Base-by-base conservation (phyloP, 345 rosid genomes). In the Citrus hindsii region DNA sequence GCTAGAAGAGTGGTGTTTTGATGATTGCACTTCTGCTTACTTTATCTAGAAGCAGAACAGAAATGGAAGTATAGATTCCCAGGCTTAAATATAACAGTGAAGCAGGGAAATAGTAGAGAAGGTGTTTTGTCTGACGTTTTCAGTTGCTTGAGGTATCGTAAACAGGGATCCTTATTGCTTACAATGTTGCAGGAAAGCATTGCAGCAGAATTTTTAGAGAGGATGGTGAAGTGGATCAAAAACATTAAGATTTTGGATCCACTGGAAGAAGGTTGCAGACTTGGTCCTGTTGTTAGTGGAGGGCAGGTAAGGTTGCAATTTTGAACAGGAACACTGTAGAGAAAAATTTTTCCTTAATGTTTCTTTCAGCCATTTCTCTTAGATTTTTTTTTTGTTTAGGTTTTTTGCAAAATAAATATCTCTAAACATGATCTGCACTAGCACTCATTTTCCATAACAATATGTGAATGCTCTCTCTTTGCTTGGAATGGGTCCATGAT, bases 211-310 rank as follows among this genome's bases (percentile, higher is more conserved):
- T 92, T 93, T 86, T 37, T 91, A 68, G 91, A 88, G 82, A 89
- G 82, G 85, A 89, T 92, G 79, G 94, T 89, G 58, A 85, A 89
- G 76, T 93, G 99, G 98, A 80, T 85, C 80, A 86, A 90, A 82
- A 93, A 90, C 74, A 84, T 95, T 72, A 92, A 93, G 83, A 89
- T 95, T 66, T 92, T 97, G n/a, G 94, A 93, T 88, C 99, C 95
- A 62, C 81, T 95, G 8, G 95, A 92, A 90, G 97, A 91, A 82
- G 96, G 92, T 67, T 95, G 97, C 88, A 89, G 92, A 87, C 92
- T 95, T 84, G 99, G 99, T 46, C 97, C 99, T 5, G 88, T 95
- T 80, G 93, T 93, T 77, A 93, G 98, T 32, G 82, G 42, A 84
- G 91, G 93, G 19, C 99, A 94, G 95, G 99, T 93, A 84, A 82